phyloP scores from a whole-genome alignment of 1,284 basidiomycete species.

The Ceratobasidium sp. region DNA sequence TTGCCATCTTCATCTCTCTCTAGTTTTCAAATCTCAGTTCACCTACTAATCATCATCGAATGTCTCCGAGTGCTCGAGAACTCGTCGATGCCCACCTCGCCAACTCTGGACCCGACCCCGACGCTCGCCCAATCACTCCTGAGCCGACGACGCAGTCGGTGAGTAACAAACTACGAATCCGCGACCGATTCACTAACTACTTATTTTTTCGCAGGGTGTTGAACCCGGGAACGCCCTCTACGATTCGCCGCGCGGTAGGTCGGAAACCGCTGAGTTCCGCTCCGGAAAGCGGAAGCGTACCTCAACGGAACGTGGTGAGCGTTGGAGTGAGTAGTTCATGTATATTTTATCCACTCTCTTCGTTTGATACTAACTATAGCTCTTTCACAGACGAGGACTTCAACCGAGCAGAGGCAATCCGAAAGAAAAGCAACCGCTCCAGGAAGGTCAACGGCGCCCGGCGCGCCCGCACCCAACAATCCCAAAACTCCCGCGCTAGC shows the following conservation, averaged over 20 bases:
- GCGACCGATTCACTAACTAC: background rate
- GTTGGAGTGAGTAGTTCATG: background rate
- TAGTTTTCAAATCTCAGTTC: background rate
- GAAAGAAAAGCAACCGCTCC: too few species aligned
- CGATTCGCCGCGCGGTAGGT: background rate
- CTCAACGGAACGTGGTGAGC: background rate
- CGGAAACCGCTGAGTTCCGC: background rate
- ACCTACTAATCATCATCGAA: background rate
- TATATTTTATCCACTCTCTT: background rate
- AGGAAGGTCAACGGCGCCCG: too few species aligned
- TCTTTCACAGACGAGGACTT: too few species aligned
- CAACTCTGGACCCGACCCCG: background rate
- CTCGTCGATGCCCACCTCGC: background rate
- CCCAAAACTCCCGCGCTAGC: too few species aligned
- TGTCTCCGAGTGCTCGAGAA: background rate
- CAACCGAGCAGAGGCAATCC: too few species aligned
- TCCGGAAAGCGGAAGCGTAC: background rate
- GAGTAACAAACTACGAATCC: background rate
- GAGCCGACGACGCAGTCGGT: background rate
- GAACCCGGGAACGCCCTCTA: background rate
- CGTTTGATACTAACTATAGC: too few species aligned
- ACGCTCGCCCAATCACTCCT: conserved; percentile 3
- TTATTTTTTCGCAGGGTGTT: background rate
- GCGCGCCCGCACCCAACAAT: too few species aligned
- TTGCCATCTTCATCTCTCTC: background rate